These are phyloP conservation scores for Trichomonas tenax DNA, from an alignment of 208 protist species.

Conservation along the genomic window DNA sequence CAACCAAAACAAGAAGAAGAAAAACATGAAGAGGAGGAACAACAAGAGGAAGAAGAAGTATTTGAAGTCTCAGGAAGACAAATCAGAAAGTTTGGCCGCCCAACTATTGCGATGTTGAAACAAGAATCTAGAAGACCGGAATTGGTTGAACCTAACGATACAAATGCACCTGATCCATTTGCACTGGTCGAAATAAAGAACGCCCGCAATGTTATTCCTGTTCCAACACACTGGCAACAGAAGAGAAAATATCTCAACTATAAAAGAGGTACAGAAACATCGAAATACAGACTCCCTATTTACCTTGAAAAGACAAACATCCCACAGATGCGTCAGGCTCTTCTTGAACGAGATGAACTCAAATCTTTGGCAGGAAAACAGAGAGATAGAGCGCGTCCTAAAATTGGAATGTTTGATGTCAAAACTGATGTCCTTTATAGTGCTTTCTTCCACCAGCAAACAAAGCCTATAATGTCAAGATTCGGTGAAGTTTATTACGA, in stretches of 20 bases:
- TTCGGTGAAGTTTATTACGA: slow-evolving; percentile 75
- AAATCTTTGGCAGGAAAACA: slow-evolving; percentile 51
- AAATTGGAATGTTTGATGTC: slow-evolving; percentile 65
- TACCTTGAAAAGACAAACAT: slow-evolving; percentile 74
- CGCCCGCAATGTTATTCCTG: slow-evolving; percentile 69
- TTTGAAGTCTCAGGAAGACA: neutral
- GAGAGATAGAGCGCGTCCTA: slow-evolving; percentile 56
- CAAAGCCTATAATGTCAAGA: slow-evolving; percentile 63
- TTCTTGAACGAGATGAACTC: slow-evolving; percentile 50
- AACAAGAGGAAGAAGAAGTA: neutral
- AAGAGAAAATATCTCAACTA: slow-evolving; percentile 86
- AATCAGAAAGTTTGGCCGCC: slow-evolving; percentile 29
- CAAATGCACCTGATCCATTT: slow-evolving; percentile 73
- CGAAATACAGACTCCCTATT: slow-evolving; percentile 63
- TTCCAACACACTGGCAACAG: slow-evolving; percentile 89
- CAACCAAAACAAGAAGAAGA: neutral
- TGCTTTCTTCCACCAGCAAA: slow-evolving; percentile 90
- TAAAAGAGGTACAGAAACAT: slow-evolving; percentile 67
- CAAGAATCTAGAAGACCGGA: slow-evolving; percentile 58
- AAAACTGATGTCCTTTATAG: slow-evolving; percentile 63
- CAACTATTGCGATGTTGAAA: slow-evolving; percentile 66
- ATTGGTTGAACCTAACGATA: slow-evolving; percentile 81
- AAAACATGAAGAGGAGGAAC: no score
- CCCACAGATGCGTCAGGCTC: slow-evolving; percentile 55
- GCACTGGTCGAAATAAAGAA: slow-evolving; percentile 84